Evolutionary conservation across 2,329 filamentous ascomycete species (phyloP).

Genomic region (Cyphellophora attinorum): DNA sequence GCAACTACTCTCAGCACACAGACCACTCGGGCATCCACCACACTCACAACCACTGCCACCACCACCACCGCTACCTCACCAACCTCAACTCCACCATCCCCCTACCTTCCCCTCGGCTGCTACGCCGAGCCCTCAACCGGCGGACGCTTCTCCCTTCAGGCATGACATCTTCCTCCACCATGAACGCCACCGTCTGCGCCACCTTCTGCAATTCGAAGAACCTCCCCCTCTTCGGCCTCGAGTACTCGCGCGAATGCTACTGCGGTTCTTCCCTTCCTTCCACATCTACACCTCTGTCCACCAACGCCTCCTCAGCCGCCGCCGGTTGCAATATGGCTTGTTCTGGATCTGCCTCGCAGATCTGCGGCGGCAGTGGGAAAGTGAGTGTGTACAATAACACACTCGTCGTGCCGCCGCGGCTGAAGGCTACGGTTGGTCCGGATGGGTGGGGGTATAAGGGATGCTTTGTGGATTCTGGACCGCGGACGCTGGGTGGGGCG

Average conservation of each 20-base stretch:
- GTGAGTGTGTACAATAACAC: constrained; percentile 26
- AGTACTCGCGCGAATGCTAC: constrained; percentile 27
- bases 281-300: constrained; percentile 9
- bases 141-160: constrained; percentile 33
- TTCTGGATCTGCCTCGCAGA: constrained; percentile 25
- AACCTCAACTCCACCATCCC: constrained; percentile 1
- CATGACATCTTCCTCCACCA: constrained; percentile 32
- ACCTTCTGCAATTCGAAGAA: constrained; percentile 13
- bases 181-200: constrained; percentile 33
- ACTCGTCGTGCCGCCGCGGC: constrained; percentile 3
- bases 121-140: constrained; percentile 10
- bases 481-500: constrained; percentile 8
- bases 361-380: constrained; percentile 41
- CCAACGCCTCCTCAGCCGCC: constrained; percentile 10
- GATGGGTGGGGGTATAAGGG: constrained; percentile 18
- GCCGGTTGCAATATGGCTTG: constrained; percentile 34
- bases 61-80: neutral
- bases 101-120: constrained; percentile 10
- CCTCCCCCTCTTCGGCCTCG: constrained; percentile 22
- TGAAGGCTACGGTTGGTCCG: constrained; percentile 2
- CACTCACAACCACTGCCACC: neutral
- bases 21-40: too few species aligned
- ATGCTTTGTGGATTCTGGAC: constrained; percentile 30
- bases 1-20: too few species aligned
- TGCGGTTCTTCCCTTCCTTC: constrained; percentile 21